Evolutionary conservation across 1,284 basidiomycete genomes (phyloP).

Genomic region (Microbotryum lychnidis-dioicae): DNA sequence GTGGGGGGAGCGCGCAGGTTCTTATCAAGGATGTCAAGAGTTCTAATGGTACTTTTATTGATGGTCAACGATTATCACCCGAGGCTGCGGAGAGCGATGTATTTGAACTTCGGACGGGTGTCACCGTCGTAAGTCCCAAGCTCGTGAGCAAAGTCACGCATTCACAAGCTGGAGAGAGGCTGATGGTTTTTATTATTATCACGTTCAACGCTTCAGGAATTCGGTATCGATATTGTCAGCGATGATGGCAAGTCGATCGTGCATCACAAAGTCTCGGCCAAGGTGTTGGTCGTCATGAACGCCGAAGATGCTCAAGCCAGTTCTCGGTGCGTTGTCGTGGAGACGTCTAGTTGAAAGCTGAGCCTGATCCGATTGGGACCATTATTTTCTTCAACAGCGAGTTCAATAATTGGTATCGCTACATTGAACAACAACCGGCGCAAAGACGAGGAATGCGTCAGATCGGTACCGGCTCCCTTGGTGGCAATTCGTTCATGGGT

Average conservation of each 20-base stretch:
- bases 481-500: conserved; percentile 35
- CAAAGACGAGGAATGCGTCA: conserved; percentile 9
- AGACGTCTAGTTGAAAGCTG: not conserved
- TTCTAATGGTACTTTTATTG: conserved; percentile 97
- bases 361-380: not conserved
- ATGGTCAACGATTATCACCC: conserved; percentile 79
- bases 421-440: conserved; percentile 22
- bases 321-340: conserved; percentile 24
- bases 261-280: conserved; percentile 95
- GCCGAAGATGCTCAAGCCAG: conserved; percentile 61
- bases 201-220: conserved; percentile 57
- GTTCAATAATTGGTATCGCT: conserved; percentile 32
- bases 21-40: conserved; percentile 98
- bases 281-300: conserved; percentile 77
- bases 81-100: conserved; percentile 90
- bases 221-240: conserved; percentile 96
- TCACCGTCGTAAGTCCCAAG: conserved; percentile 61
- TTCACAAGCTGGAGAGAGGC: not conserved
- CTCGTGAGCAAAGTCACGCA: not conserved
- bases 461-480: not conserved
- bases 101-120: conserved; percentile 87
- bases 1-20: conserved; percentile 55
- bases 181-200: not conserved
- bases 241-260: conserved; percentile 98
- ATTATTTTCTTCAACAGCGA: conserved; percentile 20